Conservation (phyloP, 495 filamentous ascomycete species). For the Penicillium paxilli region DNA sequence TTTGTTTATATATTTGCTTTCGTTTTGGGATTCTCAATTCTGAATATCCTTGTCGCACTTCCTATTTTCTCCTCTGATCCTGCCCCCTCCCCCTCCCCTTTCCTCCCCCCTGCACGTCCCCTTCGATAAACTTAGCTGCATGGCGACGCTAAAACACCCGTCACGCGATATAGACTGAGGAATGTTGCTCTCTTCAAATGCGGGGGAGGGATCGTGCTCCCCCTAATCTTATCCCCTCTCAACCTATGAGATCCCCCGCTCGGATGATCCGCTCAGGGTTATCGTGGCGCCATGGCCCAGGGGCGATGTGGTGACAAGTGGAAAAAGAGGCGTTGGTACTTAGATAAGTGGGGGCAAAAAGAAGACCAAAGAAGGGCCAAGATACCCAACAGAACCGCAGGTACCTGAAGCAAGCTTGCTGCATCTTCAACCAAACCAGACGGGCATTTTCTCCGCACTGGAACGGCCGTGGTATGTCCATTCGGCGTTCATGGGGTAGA, state of each 20-base stretch:
- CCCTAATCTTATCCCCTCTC: neutral
- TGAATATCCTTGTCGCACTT: neutral
- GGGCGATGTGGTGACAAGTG: neutral
- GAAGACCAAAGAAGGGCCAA: no score
- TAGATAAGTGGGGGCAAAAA: neutral
- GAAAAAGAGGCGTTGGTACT: no score
- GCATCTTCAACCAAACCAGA: neutral
- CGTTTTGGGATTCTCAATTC: no score
- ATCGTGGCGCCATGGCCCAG: neutral
- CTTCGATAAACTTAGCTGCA: constrained; percentile 2
- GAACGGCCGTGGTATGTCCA: neutral
- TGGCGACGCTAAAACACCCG: neutral
- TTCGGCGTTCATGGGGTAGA: neutral
- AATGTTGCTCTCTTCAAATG: constrained; percentile 9
- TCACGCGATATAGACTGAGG: constrained; percentile 15
- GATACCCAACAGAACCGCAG: neutral
- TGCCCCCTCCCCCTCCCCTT: no score
- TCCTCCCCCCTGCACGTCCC: constrained; percentile 7
- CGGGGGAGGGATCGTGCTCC: constrained; percentile 11
- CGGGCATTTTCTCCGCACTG: neutral
- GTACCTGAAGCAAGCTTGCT: neutral
- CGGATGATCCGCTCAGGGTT: constrained; percentile 3
- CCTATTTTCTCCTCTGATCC: neutral
- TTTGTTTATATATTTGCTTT: no score
- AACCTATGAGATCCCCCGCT: neutral